phyloP scores from a whole-genome alignment of 768 basidiomycete genomes.

The Daedaleopsis nitida region DNA sequence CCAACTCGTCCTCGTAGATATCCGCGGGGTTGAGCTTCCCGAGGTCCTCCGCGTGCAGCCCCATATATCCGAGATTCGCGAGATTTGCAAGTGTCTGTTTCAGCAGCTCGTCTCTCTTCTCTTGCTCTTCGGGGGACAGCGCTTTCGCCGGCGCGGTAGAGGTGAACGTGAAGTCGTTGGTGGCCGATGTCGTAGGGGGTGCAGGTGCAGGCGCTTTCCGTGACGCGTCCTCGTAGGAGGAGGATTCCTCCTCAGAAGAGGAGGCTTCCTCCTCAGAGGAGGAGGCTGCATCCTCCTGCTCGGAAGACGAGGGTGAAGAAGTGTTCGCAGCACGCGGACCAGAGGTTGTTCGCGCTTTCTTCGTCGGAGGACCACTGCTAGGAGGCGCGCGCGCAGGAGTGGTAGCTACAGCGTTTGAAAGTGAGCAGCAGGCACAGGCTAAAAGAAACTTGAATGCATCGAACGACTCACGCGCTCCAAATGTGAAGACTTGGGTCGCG shows the following conservation, averaged over 20 bases:
- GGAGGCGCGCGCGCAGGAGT: too few species aligned
- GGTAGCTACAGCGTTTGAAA: too few species aligned
- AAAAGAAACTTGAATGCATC: neutral
- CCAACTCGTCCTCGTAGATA: slow-evolving; percentile 53
- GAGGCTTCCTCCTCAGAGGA: neutral
- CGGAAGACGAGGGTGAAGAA: neutral
- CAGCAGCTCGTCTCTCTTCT: neutral
- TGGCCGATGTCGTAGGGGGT: neutral
- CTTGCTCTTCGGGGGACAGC: neutral
- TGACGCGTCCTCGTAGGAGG: neutral
- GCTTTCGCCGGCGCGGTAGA: neutral
- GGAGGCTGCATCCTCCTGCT: neutral
- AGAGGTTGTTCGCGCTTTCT: too few species aligned
- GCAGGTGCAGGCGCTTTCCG: neutral
- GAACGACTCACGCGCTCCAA: neutral
- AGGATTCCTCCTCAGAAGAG: neutral
- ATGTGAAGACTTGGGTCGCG: neutral
- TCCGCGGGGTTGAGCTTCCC: slow-evolving; percentile 37
- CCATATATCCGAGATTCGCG: slow-evolving; percentile 15
- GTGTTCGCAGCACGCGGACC: neutral
- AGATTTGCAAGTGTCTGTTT: slow-evolving; percentile 17
- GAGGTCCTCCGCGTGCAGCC: slow-evolving; percentile 18
- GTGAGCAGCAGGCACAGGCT: too few species aligned
- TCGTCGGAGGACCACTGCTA: too few species aligned
- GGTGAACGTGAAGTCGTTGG: neutral